A percentile compares a stretch with the other conserved stretches of the same genome.
Conservation (phyloP, 2,329 filamentous ascomycete species). For the Pseudogymnoascus sp. region DNA sequence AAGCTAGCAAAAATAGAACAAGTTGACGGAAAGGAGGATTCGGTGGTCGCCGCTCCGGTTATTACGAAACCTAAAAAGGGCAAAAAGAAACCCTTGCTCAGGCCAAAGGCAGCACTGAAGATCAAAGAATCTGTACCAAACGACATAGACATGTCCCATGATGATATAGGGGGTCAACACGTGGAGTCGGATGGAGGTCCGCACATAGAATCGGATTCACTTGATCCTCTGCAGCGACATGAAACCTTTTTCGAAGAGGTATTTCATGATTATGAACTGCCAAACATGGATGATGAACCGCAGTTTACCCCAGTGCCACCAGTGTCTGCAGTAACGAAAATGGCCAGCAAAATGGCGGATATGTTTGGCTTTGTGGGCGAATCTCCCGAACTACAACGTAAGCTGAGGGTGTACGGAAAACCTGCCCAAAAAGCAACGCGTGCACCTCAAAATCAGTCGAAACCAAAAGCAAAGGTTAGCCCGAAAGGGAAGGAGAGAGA, state of each 20-base stretch:
- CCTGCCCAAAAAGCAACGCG: not conserved
- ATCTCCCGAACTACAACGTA: not conserved
- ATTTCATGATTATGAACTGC: conserved; percentile 3
- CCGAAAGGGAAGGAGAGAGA: not conserved
- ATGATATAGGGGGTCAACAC: not conserved
- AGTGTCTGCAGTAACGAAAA: not conserved
- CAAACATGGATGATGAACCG: not conserved
- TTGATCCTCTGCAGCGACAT: not conserved
- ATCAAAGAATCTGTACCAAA: not conserved
- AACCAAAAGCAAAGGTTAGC: not conserved
- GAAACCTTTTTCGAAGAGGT: not conserved
- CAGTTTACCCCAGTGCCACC: not conserved
- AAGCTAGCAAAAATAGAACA: not conserved
- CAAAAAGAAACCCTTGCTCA: not conserved
- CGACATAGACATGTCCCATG: not conserved
- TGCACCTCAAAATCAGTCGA: not conserved
- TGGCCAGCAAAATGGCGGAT: not conserved
- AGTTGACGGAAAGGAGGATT: not conserved
- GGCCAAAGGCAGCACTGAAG: not conserved
- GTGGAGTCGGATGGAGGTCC: not conserved
- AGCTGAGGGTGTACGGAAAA: not conserved
- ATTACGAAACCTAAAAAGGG: not conserved
- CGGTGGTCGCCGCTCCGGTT: not conserved
- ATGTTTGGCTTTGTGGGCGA: not conserved
- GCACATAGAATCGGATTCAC: not conserved